Evolutionary conservation across 352 stramenopile species (phyloP), one percentile per base, ranked within the genome.

Genomic region (Phytophthora agathidicida): DNA sequence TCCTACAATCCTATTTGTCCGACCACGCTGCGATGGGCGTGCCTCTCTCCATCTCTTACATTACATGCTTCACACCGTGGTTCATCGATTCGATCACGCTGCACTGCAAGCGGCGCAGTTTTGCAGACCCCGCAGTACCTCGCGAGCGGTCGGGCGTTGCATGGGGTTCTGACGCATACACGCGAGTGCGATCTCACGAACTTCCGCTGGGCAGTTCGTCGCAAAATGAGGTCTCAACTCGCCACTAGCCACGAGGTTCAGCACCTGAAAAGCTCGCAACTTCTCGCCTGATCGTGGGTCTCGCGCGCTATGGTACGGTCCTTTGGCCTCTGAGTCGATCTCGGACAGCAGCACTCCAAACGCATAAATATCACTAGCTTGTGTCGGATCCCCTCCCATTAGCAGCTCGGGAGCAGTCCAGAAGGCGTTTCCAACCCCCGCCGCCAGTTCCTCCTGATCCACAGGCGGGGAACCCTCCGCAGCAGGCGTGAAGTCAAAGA

Each of bases 311-410:
- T 64, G 47, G 38, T 73, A 73, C 17, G 64, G 64, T 24, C 45
- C 26, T 22, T 50, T 73, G 17, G 68, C 60, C 24, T 65, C 74
- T 3, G 64, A 53, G 37, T 89, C 79, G 10, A 89, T 44, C 31
- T 84, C 73, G 13, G 42, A 38, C 3, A 86, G 61, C 13, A 89
- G 63, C 45, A 80, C 74, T n/a, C 79, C 79, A 20, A 86, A 82
- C 20, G 79, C 75, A 65, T 79, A 89, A 69, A 89, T 77, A 60
- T 89, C 79, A 31, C 75, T 76, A 53, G 83, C 80, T 23, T 75
- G 73, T 0, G 75, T 85, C 6, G 75, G 60, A 9, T 67, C 59
- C 6, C 75, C 82, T 11, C 75, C 68, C 5, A 30, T 61, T 13
- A 88, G 61, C 27, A 89, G 62, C 55, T 91, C 82, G 0, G 82